Evolutionary conservation across 129 eudicot species (phyloP).

Genomic region (Escallonia herrerae): DNA sequence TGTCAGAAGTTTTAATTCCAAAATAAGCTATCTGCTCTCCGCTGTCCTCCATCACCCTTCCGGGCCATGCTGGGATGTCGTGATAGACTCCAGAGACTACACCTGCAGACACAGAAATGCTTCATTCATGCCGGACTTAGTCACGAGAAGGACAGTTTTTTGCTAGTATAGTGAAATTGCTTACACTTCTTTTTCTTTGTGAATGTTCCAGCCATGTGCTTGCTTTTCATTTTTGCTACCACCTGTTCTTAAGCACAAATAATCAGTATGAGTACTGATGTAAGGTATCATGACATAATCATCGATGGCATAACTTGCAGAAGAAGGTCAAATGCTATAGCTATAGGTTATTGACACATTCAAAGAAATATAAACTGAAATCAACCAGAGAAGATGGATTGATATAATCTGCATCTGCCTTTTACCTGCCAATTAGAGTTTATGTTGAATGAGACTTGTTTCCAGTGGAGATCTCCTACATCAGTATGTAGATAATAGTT

Average conservation of each 20-base stretch:
- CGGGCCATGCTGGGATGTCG: constrained; percentile 76
- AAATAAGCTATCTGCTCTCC: constrained; percentile 51
- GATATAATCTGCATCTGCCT: neutral
- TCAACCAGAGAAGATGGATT: neutral
- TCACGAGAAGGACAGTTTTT: neutral
- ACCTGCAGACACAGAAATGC: constrained; percentile 36
- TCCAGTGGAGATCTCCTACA: constrained; percentile 93
- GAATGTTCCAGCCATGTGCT: constrained; percentile 88
- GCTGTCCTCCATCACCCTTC: constrained; percentile 49
- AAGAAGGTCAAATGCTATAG: neutral
- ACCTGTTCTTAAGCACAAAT: constrained; percentile 34
- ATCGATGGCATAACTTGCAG: too few relatives aligned
- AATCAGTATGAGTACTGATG: neutral
- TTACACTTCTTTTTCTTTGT: constrained; percentile 90
- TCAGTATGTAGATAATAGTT: constrained; percentile 10
- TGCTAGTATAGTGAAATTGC: constrained; percentile 9
- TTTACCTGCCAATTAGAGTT: constrained; percentile 65
- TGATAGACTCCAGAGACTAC: constrained; percentile 58
- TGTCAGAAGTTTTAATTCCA: constrained; percentile 57
- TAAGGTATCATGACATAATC: neutral
- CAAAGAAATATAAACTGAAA: neutral
- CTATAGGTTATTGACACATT: constrained; percentile 25
- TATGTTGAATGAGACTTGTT: constrained; percentile 77
- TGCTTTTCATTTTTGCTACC: constrained; percentile 84
- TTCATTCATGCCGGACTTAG: constrained; percentile 11